Conservation (phyloP, 2,329 filamentous ascomycete genomes). For the Sclerotinia borealis region DNA sequence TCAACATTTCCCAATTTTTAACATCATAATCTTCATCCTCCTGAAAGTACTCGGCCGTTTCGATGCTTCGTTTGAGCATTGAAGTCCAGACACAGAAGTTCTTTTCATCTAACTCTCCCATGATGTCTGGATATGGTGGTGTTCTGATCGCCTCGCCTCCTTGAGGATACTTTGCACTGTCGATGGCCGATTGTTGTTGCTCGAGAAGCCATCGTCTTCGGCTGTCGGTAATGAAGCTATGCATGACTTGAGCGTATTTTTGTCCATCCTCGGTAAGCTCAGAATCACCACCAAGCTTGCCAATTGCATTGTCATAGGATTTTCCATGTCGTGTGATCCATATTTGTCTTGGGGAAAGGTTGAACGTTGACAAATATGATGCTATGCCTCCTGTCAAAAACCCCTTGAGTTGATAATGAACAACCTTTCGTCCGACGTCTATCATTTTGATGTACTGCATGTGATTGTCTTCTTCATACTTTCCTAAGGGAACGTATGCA, state of each 20-base stretch:
- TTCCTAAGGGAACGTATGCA: constrained; percentile 83
- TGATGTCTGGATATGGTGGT: constrained; percentile 85
- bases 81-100: constrained; percentile 98
- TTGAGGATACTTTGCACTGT: constrained; percentile 72
- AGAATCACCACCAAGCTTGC: constrained; percentile 88
- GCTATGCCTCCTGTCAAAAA: constrained; percentile 90
- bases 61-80: constrained; percentile 85
- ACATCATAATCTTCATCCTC: constrained; percentile 89
- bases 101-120: constrained; percentile 66
- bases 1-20: constrained; percentile 97
- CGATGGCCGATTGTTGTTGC: constrained; percentile 68
- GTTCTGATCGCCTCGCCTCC: constrained; percentile 77
- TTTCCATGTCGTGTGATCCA: constrained; percentile 97
- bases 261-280: constrained; percentile 74
- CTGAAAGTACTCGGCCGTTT: constrained; percentile 85
- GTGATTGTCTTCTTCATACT: constrained; percentile 83
- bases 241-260: constrained; percentile 71
- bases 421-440: constrained; percentile 89
- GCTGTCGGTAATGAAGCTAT: constrained; percentile 77
- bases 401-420: constrained; percentile 83
- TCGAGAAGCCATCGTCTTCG: constrained; percentile 75
- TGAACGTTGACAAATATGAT: constrained; percentile 95
- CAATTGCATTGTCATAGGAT: constrained; percentile 77
- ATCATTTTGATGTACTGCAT: constrained; percentile 96
- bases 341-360: constrained; percentile 88